Evolutionary conservation across 2,329 filamentous ascomycete species (phyloP), one percentile per base, ranked within the genome.

Genomic region (Penicillium psychrosexuale): DNA sequence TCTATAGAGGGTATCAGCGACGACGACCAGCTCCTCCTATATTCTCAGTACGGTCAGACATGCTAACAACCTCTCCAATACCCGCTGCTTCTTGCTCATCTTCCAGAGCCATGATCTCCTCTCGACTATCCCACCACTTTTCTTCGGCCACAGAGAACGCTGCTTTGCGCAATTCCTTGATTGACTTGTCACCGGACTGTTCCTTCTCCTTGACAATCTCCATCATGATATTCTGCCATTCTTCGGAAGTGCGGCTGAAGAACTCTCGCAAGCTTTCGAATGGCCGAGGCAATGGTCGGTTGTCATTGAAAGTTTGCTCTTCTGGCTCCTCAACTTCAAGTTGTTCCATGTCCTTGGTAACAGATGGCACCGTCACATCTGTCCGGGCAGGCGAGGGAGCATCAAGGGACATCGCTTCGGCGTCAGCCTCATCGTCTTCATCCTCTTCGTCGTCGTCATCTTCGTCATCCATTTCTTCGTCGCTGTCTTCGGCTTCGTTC

Each of bases 41-140:
- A 53, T 78, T 80, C 43, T 81, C 74, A 39, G 80, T 83, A 61
- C 85, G 85, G 64, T 96, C 91, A 47, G 87, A 86, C 68, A 97
- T 78, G 68, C 87, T 94, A 51, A 97, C 90, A 40, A 97, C 90
- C 77, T 97, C 94, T 15, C 91, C 90, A 72, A 97, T 97, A 9
- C 94, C 92, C 33, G 91, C 90, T 46, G 89, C 92, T 74, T 97
- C 93, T 77, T 97, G 91, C 77, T 97, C 93, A 74, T 97, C 93
- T 75, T 99, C 94, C 68, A 97, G 75, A 7, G 85, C 88, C 51
- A 87, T 88, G 62, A 99, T 89, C 76, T 97, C 93, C 77, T 99
- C 94, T 65, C 94, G 84, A 70, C 88, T 91, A 79, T 97, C 94
- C 94, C 94, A 99, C 94, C 94, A 99, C 73, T 96, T 96, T 76